These are phyloP conservation scores for Eutrema salsugineum DNA, from an alignment of 441 rosid species.

Conservation along the genomic window DNA sequence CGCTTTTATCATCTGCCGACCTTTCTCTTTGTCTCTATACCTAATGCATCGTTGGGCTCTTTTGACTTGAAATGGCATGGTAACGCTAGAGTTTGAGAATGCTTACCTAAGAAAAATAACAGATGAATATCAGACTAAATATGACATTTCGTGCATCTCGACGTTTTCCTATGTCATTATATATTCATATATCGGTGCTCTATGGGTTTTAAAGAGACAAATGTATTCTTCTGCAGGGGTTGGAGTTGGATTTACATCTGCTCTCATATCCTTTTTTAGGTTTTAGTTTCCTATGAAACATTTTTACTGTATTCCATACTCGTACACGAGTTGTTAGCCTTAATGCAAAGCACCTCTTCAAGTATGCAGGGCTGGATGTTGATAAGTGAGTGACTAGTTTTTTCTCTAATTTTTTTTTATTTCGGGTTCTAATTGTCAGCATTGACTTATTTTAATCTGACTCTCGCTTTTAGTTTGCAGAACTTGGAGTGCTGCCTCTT, in stretches of 20 bases:
- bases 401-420: conserved; percentile 9
- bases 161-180: background rate
- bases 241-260: conserved; percentile 96
- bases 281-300: conserved; percentile 13
- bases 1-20: conserved; percentile 19
- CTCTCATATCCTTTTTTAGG: conserved; percentile 82
- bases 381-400: conserved; percentile 75
- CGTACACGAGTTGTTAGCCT: conserved; percentile 54
- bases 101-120: background rate
- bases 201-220: conserved; percentile 24
- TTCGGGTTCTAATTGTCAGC: conserved; percentile 7
- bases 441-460: conserved; percentile 9
- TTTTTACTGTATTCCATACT: background rate
- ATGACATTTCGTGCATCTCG: background rate
- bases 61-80: background rate
- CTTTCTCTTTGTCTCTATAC: background rate
- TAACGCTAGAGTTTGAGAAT: background rate
- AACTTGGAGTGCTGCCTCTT: conserved; percentile 98
- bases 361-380: conserved; percentile 97
- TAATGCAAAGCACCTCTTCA: conserved; percentile 86
- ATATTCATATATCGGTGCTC: background rate
- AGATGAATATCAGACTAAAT: background rate
- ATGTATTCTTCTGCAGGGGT: conserved; percentile 62
- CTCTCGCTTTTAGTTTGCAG: conserved; percentile 68
- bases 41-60: background rate